Evolutionary conservation across 2,329 filamentous ascomycete species (phyloP).

Genomic region (Ascochyta clinopodiicola): DNA sequence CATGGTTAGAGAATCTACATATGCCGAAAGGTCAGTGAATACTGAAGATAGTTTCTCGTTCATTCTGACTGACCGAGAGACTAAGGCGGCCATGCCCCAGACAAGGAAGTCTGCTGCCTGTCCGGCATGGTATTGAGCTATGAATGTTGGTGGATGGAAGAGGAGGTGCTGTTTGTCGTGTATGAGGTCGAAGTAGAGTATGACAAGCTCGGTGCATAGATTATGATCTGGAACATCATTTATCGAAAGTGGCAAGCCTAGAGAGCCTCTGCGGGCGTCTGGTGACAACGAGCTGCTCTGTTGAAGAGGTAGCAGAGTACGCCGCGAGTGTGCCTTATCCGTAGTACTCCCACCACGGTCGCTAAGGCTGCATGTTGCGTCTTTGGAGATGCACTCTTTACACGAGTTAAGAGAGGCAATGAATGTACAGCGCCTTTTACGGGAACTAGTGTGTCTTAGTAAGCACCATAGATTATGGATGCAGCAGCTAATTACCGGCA

Average conservation of each 20-base stretch:
- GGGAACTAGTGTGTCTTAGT: constrained; percentile 8
- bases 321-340: not conserved
- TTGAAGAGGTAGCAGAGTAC: constrained; percentile 1
- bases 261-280: not conserved
- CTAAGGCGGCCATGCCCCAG: constrained; percentile 6
- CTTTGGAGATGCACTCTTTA: constrained; percentile 9
- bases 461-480: not conserved
- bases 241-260: not conserved
- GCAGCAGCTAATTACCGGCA: constrained; percentile 3
- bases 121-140: constrained; percentile 2
- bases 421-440: constrained; percentile 11
- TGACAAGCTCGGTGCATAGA: constrained; percentile 1
- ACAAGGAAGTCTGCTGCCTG: constrained; percentile 3
- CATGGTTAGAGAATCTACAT: constrained; percentile 6
- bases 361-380: constrained; percentile 2
- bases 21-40: not conserved
- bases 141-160: constrained; percentile 8
- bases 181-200: constrained; percentile 9
- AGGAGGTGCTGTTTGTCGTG: constrained; percentile 13
- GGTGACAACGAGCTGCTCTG: not conserved
- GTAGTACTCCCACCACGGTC: not conserved
- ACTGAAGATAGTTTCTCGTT: not conserved
- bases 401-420: constrained; percentile 2
- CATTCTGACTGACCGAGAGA: not conserved
- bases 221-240: constrained; percentile 1